Base-by-base conservation (phyloP, 805 yeast species). In the Tetrapisispora pingtungensis region DNA sequence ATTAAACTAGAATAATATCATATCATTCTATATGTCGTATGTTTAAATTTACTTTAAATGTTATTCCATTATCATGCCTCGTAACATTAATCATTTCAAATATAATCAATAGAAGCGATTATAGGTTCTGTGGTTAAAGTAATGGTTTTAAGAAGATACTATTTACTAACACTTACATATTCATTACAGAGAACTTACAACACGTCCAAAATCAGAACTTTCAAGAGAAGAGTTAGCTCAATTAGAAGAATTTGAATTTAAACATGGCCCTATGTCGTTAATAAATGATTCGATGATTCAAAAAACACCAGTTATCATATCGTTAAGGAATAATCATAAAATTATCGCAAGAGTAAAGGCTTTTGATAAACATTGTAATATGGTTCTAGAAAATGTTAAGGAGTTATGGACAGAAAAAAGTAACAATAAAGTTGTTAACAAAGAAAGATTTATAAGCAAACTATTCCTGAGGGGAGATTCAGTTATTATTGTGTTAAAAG, bases 391-490 rank as follows among this genome's bases (percentile, higher is more conserved):
- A 57, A 86, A 88, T 55, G 97, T 90, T 31, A 87, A 84, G 61
- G 98, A 93, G 59, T 69, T 83, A 40, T 70, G 78, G 53, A 77
- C 79, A 42, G 95, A 93, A 6, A 83, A 81, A 57, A 78, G 77
- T 52, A 81, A 82, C 44, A 78, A 81, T 54, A 72, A 80, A 5
- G 72, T 78, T 14, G 47, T 55, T 2, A 70, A 81, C 46, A 73
- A 75, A 51, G 93, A 84, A 57, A 69, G 97, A 55, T 93, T 86
- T 59, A 78, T 90, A 3, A 77, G 88, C 47, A 93, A 93, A 65
- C 71, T 93, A 76, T 93, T 93, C 58, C 69, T 93, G 33, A 74
- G 99, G 65, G 99, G 99, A 1, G 99, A 93, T 64, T 84, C 96
- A 0, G 95, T 93, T 18, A 84, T 93, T 45, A 80, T 93, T 28